phyloP scores from a whole-genome alignment of 2,329 filamentous ascomycete genomes.

The Ceratocystis destructans region DNA sequence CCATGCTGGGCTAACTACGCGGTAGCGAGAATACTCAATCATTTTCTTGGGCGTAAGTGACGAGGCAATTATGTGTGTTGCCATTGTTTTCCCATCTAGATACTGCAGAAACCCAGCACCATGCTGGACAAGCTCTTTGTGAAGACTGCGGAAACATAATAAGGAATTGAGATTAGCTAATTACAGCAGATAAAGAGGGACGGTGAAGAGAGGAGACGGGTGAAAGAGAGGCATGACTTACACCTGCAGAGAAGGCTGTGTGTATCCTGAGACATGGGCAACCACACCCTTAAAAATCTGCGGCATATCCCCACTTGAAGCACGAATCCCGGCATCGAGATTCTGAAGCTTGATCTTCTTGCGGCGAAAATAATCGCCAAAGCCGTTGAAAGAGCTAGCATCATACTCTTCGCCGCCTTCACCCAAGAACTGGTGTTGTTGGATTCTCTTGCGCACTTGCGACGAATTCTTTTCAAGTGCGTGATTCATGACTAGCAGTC shows the following conservation, averaged over 20 bases:
- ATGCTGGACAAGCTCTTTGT: slow-evolving; percentile 75
- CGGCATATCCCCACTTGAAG: slow-evolving; percentile 47
- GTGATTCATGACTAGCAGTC: slow-evolving; percentile 37
- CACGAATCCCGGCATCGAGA: slow-evolving; percentile 67
- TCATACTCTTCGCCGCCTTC: slow-evolving; percentile 88
- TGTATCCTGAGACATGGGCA: slow-evolving; percentile 88
- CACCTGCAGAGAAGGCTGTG: slow-evolving; percentile 80
- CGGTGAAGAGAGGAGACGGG: background rate
- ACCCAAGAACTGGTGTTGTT: slow-evolving; percentile 56
- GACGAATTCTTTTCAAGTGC: slow-evolving; percentile 51
- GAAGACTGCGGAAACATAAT: slow-evolving; percentile 38
- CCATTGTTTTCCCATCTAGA: slow-evolving; percentile 82
- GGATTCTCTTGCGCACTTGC: slow-evolving; percentile 47
- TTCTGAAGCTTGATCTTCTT: slow-evolving; percentile 98
- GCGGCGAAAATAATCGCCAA: slow-evolving; percentile 79
- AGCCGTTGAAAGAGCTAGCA: slow-evolving; percentile 73
- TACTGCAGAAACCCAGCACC: slow-evolving; percentile 95
- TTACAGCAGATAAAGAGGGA: slow-evolving; percentile 19
- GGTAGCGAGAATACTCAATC: slow-evolving; percentile 73
- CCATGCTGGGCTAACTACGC: slow-evolving; percentile 91
- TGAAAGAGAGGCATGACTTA: slow-evolving; percentile 24
- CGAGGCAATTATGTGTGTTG: slow-evolving; percentile 90
- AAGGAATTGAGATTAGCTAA: background rate
- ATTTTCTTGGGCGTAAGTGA: slow-evolving; percentile 84
- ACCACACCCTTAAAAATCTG: slow-evolving; percentile 84